Base-by-base conservation (phyloP, 768 basidiomycete genomes). In the Boletus pseudo-olivaceus region DNA sequence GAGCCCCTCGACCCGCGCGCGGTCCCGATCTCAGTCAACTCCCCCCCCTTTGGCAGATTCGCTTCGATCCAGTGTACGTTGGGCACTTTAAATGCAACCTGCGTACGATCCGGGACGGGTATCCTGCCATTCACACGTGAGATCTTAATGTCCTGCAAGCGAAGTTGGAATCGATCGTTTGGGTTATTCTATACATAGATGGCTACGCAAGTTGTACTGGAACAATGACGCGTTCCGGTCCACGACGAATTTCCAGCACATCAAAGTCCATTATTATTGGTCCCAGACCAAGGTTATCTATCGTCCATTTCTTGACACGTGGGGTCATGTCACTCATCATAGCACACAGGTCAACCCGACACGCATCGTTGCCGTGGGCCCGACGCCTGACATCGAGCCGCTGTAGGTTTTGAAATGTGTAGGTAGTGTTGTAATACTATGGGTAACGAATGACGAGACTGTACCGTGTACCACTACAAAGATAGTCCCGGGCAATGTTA, bases 31-130 rank as follows among this genome's bases (percentile, higher is more conserved):
- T 39, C 23, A 32, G 19, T 39, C 23, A 5, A 7, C n/a, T 9
- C 9, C 15, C 17, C 10, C 20, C 5, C 7, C 32, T 3, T 17
- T 45, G 32, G 2, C 50, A 91, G 88, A 74, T 92, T 56, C 90
- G 93, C 34, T 95, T 94, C 72, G 93, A 96, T 62, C 85, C 87
- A 1, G 95, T 88, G 15, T 98, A 98, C 71, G 80, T 88, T 44
- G 83, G 87, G 0, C 91, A 93, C 68, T 98, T 98, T 81, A 98
- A 98, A 63, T 95, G 93, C 75, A 94, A 96, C 76, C 68, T 92
- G 59, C 84, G 87, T 30, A 84, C 81, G 40, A 90, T 97, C 66
- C 90, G 95, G 23, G 75, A 84, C 63, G 89, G 89, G 7, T 98
- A 94, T 71, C 94, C 95, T 19, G 80, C 84, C 45, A 81, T 97